These are phyloP conservation scores for Sporothrix mexicana DNA, from an alignment of 2,329 filamentous ascomycete genomes.

Conservation along the genomic window DNA sequence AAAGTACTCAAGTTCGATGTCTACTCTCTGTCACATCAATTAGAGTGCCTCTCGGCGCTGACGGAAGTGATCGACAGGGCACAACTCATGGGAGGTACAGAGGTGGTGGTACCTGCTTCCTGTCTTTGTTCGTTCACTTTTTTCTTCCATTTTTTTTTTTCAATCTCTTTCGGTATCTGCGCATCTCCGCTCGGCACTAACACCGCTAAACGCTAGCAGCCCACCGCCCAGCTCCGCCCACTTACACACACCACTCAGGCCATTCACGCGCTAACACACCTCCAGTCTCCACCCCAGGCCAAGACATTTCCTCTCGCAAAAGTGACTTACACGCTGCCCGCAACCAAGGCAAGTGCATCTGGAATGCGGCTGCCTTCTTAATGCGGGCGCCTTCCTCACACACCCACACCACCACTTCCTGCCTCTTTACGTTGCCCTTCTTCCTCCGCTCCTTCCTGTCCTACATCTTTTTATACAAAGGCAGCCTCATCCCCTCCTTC, in stretches of 20 bases:
- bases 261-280: slow-evolving; percentile 24
- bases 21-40: background rate
- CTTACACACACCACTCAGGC: slow-evolving; percentile 13
- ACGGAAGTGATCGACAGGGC: slow-evolving; percentile 26
- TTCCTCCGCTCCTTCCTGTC: slow-evolving; percentile 4
- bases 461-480: slow-evolving; percentile 31
- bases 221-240: background rate
- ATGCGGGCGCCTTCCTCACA: slow-evolving; percentile 18
- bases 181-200: slow-evolving; percentile 5
- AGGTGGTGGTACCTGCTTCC: background rate
- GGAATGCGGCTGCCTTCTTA: slow-evolving; percentile 28
- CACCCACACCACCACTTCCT: slow-evolving; percentile 9
- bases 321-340: slow-evolving; percentile 20
- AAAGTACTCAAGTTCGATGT: background rate
- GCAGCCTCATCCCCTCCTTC: slow-evolving; percentile 30
- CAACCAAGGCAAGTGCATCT: slow-evolving; percentile 23
- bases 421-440: background rate
- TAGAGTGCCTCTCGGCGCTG: background rate
- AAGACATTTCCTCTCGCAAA: background rate
- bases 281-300: slow-evolving; percentile 17
- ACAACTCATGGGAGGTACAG: background rate
- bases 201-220: slow-evolving; percentile 14
- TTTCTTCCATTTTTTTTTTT: background rate
- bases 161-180: no score
- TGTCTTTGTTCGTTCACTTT: background rate